These are phyloP conservation scores for Penicillium paradoxum DNA, from an alignment of 495 filamentous ascomycete genomes.

Conservation along the genomic window DNA sequence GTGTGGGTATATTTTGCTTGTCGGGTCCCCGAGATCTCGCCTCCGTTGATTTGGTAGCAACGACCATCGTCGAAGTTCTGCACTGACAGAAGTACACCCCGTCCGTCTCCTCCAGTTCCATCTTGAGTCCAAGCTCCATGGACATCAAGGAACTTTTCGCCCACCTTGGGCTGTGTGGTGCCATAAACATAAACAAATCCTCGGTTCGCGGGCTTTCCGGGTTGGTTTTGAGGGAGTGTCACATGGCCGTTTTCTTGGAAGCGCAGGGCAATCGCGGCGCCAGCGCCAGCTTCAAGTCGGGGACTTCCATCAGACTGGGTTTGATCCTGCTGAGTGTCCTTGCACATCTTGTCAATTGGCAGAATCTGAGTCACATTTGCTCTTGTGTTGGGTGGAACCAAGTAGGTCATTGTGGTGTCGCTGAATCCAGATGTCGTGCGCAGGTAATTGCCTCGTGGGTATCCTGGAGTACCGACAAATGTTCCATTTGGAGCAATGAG, in stretches of 20 bases:
- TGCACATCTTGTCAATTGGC: constrained; percentile 48
- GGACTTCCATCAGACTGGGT: constrained; percentile 53
- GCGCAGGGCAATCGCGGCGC: constrained; percentile 63
- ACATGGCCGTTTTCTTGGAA: constrained; percentile 91
- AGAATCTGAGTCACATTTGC: constrained; percentile 24
- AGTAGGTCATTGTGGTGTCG: constrained; percentile 47
- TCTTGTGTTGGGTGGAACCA: constrained; percentile 48
- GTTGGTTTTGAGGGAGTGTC: constrained; percentile 54
- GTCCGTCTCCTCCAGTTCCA: constrained; percentile 70
- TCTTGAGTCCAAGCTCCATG: constrained; percentile 68
- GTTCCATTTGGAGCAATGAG: constrained; percentile 67
- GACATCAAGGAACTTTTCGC: constrained; percentile 63
- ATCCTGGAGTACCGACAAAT: constrained; percentile 66
- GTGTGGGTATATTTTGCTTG: constrained; percentile 45
- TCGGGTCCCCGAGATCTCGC: constrained; percentile 50
- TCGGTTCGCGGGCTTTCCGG: constrained; percentile 59
- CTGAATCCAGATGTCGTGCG: constrained; percentile 45
- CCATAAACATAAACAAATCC: constrained; percentile 81
- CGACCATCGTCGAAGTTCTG: constrained; percentile 78
- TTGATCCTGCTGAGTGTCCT: constrained; percentile 45
- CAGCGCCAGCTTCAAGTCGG: constrained; percentile 60
- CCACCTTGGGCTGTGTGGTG: constrained; percentile 57
- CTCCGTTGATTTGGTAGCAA: constrained; percentile 66
- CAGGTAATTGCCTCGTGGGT: constrained; percentile 54
- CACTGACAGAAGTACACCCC: constrained; percentile 65